Conservation (phyloP, 2,329 filamentous ascomycete species). For the Cladosporium sp. region DNA sequence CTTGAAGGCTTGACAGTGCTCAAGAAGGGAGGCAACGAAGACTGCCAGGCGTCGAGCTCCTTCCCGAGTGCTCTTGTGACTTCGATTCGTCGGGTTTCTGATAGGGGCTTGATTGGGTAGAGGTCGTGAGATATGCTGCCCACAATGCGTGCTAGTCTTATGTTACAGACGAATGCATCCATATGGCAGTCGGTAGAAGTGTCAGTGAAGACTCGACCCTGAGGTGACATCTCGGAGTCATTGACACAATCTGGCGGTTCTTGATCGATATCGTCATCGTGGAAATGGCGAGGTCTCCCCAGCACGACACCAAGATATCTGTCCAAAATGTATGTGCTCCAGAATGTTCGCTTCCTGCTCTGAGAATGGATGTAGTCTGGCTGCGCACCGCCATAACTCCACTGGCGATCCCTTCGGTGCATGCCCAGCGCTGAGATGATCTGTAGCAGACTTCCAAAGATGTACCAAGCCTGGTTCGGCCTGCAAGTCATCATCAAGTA, state of each 20-base stretch:
- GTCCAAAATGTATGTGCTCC: slow-evolving; percentile 60
- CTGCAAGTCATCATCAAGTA: slow-evolving; percentile 17
- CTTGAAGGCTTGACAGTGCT: slow-evolving; percentile 40
- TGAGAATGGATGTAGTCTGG: slow-evolving; percentile 47
- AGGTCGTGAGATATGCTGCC: slow-evolving; percentile 30
- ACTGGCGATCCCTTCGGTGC: slow-evolving; percentile 13
- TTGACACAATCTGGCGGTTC: slow-evolving; percentile 52
- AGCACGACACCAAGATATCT: slow-evolving; percentile 62
- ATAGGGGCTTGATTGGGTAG: slow-evolving; percentile 33
- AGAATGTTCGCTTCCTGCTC: slow-evolving; percentile 57
- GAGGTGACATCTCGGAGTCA: slow-evolving; percentile 52
- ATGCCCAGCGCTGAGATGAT: slow-evolving; percentile 19
- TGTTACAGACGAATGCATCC: slow-evolving; percentile 46
- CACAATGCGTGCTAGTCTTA: slow-evolving; percentile 34
- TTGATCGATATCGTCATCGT: slow-evolving; percentile 62
- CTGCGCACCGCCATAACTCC: slow-evolving; percentile 1
- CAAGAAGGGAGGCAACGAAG: slow-evolving; percentile 40
- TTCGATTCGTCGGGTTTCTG: slow-evolving; percentile 32
- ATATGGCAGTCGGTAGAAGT: slow-evolving; percentile 39
- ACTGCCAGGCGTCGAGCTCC: slow-evolving; percentile 33
- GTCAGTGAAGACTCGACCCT: slow-evolving; percentile 24
- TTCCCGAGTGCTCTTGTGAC: slow-evolving; percentile 37
- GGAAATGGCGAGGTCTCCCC: slow-evolving; percentile 56
- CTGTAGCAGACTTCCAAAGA: slow-evolving; percentile 24
- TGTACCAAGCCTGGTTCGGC: slow-evolving; percentile 33